These are phyloP conservation scores for Oleoguttula mirabilis DNA, from an alignment of 495 filamentous ascomycete species.

Conservation along the genomic window DNA sequence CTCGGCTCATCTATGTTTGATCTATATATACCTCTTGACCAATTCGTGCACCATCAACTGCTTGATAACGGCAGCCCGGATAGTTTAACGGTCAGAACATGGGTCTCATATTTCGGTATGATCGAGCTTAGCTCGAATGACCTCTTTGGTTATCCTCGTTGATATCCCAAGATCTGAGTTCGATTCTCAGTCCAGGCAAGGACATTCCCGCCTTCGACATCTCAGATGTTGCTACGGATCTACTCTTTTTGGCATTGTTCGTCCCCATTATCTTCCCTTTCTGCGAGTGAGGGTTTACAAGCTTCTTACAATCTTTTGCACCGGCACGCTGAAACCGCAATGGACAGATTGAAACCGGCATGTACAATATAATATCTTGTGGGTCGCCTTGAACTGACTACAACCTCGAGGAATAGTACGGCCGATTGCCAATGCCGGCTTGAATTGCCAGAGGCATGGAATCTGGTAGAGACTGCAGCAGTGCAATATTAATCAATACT, in stretches of 20 bases:
- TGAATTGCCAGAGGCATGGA: too few species aligned
- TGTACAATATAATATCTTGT: background rate
- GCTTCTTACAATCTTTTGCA: background rate
- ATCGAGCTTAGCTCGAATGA: background rate
- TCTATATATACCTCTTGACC: background rate
- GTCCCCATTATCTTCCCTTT: background rate
- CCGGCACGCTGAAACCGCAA: background rate
- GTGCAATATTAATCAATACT: too few species aligned
- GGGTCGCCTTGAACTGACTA: background rate
- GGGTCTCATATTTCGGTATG: slow-evolving; percentile 6
- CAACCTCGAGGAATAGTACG: background rate
- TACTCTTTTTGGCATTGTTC: background rate
- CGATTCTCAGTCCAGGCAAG: slow-evolving; percentile 3
- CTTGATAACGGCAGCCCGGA: background rate
- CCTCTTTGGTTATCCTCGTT: background rate
- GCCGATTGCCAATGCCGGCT: too few species aligned
- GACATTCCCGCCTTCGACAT: background rate
- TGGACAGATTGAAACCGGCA: background rate
- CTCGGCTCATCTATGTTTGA: background rate
- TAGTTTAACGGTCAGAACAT: slow-evolving; percentile 16
- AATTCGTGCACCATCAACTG: background rate
- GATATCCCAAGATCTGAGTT: slow-evolving; percentile 14
- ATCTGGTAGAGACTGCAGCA: too few species aligned
- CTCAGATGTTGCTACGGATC: background rate
- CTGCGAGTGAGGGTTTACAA: background rate